phyloP scores from a whole-genome alignment of 2,329 filamentous ascomycete species.

The Alternaria sp. region DNA sequence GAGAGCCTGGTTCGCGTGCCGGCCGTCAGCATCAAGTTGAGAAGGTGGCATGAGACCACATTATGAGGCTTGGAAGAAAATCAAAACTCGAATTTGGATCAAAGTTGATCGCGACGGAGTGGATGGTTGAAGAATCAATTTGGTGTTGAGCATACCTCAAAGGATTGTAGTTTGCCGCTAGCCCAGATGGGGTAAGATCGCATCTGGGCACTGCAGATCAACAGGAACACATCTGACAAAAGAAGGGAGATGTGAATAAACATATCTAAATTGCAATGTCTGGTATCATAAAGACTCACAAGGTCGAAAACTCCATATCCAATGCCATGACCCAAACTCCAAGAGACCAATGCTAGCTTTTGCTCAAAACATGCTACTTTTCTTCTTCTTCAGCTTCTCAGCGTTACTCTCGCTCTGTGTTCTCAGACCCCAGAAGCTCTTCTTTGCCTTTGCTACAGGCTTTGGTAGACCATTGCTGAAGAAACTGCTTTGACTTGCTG shows the following conservation, averaged over 20 bases:
- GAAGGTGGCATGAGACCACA: background rate
- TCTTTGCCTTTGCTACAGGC: constrained; percentile 44
- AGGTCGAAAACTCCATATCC: constrained; percentile 1
- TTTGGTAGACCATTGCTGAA: constrained; percentile 45
- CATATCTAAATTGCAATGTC: background rate
- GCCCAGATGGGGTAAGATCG: background rate
- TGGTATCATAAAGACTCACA: constrained; percentile 9
- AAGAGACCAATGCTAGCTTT: constrained; percentile 7
- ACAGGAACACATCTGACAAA: background rate
- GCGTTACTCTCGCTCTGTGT: constrained; percentile 41
- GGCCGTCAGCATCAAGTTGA: background rate
- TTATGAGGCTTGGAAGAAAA: background rate
- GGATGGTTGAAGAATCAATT: background rate
- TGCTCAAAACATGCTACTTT: constrained; percentile 55
- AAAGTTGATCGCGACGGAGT: background rate
- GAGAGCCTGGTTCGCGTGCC: background rate
- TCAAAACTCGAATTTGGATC: rapidly evolving
- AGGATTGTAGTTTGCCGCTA: background rate
- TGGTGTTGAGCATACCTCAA: background rate
- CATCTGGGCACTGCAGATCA: background rate
- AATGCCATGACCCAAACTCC: constrained; percentile 8
- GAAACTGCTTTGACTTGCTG: constrained; percentile 46
- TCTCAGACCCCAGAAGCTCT: constrained; percentile 51
- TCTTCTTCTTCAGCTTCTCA: constrained; percentile 54
- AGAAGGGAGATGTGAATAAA: background rate